phyloP scores from a whole-genome alignment of 208 protist genomes.

The Plasmodiophora brassicae region DNA sequence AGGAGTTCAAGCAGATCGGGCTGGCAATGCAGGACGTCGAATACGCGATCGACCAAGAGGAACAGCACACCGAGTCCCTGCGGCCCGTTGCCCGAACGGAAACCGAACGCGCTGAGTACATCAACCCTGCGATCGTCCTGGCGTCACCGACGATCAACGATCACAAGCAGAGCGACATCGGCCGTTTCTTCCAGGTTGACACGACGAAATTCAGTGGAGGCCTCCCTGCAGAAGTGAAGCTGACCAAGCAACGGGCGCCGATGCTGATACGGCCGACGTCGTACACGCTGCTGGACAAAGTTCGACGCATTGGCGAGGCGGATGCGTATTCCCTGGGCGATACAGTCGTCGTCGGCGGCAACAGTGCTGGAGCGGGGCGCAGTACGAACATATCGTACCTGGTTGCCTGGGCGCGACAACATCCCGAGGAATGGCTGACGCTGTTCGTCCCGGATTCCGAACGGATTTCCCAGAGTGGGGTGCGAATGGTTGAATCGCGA shows the following conservation, averaged over 20 bases:
- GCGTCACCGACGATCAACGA: neutral
- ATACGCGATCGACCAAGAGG: neutral
- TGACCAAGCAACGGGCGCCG: neutral
- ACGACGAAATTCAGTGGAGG: neutral
- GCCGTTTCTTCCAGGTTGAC: neutral
- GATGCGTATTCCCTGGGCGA: neutral
- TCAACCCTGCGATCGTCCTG: neutral
- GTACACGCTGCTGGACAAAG: neutral
- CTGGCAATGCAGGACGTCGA: neutral
- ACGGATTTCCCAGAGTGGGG: neutral
- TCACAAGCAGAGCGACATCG: neutral
- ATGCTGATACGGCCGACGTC: neutral
- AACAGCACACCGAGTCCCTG: neutral
- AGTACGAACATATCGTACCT: neutral
- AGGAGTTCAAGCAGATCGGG: slow-evolving; percentile 1
- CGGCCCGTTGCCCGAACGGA: neutral
- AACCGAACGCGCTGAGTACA: neutral
- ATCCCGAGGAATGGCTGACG: slow-evolving; percentile 5
- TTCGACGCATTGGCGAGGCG: neutral
- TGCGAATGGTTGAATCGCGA: neutral
- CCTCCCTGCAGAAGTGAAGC: neutral
- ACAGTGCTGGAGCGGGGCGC: neutral
- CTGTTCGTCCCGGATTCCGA: slow-evolving; percentile 1
- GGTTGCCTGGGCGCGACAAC: neutral
- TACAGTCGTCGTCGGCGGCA: neutral